Conservation (phyloP, 2,329 filamentous ascomycete genomes). For the Neobulgaria alba region DNA sequence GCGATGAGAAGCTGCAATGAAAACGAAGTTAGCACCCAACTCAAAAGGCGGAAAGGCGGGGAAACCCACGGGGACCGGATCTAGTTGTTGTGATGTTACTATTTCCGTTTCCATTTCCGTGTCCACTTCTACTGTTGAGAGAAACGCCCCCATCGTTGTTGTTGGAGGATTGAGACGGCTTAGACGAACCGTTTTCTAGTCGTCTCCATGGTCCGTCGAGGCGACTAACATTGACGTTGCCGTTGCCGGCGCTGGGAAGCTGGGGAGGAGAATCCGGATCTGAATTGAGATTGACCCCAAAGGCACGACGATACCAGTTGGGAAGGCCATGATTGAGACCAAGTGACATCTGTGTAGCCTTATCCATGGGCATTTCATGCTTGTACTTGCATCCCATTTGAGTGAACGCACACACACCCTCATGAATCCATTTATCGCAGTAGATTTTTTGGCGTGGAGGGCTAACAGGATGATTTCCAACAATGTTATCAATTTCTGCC, state of each 20-base stretch:
- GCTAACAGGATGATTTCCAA: too few relatives aligned
- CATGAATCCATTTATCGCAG: constrained; percentile 85
- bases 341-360: constrained; percentile 54
- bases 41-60: neutral
- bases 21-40: neutral
- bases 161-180: too few relatives aligned
- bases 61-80: neutral
- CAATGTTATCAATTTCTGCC: constrained; percentile 4
- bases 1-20: neutral
- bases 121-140: too few relatives aligned
- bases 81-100: neutral
- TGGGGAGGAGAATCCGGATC: neutral
- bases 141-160: too few relatives aligned
- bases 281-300: constrained; percentile 2
- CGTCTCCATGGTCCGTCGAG: constrained; percentile 3
- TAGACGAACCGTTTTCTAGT: too few relatives aligned
- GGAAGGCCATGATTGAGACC: constrained; percentile 63
- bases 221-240: too few relatives aligned
- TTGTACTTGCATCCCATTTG: constrained; percentile 85
- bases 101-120: neutral
- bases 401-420: constrained; percentile 74
- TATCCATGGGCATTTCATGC: constrained; percentile 77
- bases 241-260: neutral
- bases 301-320: constrained; percentile 37
- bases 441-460: constrained; percentile 61